A percentile compares a stretch with the other conserved stretches of the same genome.
phyloP scores from a whole-genome alignment of 352 stramenopile species.

The Globisporangium canariense region DNA sequence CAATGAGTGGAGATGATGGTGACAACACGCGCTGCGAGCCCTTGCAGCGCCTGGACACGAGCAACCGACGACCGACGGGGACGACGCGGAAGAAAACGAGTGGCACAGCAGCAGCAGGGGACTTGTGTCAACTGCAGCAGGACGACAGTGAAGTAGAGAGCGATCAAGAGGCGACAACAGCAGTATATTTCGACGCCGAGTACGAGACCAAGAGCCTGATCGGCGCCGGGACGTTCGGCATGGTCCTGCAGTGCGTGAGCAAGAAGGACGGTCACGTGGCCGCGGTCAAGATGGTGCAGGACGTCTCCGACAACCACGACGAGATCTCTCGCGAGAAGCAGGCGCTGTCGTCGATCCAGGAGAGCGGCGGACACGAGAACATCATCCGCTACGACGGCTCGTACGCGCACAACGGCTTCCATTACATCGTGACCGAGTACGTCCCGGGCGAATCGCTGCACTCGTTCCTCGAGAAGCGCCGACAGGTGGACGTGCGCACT shows the following conservation, averaged over 20 bases:
- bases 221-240: constrained; percentile 70
- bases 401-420: constrained; percentile 76
- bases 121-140: constrained; percentile 3
- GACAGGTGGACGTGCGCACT: constrained; percentile 33
- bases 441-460: constrained; percentile 66
- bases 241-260: constrained; percentile 79
- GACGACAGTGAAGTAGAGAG: not conserved
- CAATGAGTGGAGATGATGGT: too few relatives aligned
- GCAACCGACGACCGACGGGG: constrained; percentile 10
- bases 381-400: constrained; percentile 62
- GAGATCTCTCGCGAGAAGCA: constrained; percentile 64
- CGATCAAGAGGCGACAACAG: not conserved
- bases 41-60: constrained; percentile 7
- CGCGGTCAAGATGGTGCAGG: constrained; percentile 80
- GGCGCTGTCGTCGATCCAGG: constrained; percentile 48
- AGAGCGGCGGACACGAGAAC: constrained; percentile 50
- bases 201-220: constrained; percentile 65
- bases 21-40: constrained; percentile 6
- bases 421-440: constrained; percentile 83
- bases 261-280: constrained; percentile 56
- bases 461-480: constrained; percentile 57
- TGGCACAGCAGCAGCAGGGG: not conserved
- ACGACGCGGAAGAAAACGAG: constrained; percentile 14
- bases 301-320: constrained; percentile 41
- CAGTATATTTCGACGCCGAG: constrained; percentile 53